These are phyloP conservation scores for Scheffersomyces ergatensis DNA, from an alignment of 805 yeast species.

Conservation along the genomic window DNA sequence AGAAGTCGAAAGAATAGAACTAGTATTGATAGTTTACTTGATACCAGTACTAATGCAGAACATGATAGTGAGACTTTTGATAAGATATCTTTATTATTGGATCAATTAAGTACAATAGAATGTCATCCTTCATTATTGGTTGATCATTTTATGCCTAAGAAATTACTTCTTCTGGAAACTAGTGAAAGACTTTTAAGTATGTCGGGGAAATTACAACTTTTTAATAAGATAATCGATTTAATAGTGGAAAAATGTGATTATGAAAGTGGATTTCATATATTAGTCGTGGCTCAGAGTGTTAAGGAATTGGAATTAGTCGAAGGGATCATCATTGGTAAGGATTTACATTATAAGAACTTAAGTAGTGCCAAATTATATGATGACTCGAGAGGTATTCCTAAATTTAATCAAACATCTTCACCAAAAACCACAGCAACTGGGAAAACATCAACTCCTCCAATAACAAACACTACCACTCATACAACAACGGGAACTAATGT, in stretches of 20 bases:
- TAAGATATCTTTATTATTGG: slow-evolving; percentile 39
- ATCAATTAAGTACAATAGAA: slow-evolving; percentile 48
- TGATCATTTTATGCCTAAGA: slow-evolving; percentile 75
- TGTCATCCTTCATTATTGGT: slow-evolving; percentile 73
- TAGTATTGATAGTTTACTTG: slow-evolving; percentile 37
- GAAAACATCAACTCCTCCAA: no score
- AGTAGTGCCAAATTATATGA: slow-evolving; percentile 62
- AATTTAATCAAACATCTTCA: slow-evolving; percentile 11
- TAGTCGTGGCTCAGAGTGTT: slow-evolving; percentile 57
- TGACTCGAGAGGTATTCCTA: slow-evolving; percentile 15
- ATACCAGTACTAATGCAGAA: slow-evolving; percentile 10
- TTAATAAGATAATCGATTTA: slow-evolving; percentile 48
- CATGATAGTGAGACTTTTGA: slow-evolving; percentile 16
- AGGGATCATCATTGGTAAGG: slow-evolving; percentile 72
- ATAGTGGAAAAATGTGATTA: slow-evolving; percentile 18
- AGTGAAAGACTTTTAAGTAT: slow-evolving; percentile 51
- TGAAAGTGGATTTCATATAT: slow-evolving; percentile 14
- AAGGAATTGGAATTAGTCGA: slow-evolving; percentile 79
- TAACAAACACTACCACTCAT: background rate
- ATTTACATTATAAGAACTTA: slow-evolving; percentile 60
- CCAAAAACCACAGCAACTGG: no score
- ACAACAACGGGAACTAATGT: background rate
- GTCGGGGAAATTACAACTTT: slow-evolving; percentile 58
- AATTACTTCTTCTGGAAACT: slow-evolving; percentile 62
- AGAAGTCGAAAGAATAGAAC: slow-evolving; percentile 22